phyloP scores from a whole-genome alignment of 768 basidiomycete genomes.

The Naganishia randhawae region DNA sequence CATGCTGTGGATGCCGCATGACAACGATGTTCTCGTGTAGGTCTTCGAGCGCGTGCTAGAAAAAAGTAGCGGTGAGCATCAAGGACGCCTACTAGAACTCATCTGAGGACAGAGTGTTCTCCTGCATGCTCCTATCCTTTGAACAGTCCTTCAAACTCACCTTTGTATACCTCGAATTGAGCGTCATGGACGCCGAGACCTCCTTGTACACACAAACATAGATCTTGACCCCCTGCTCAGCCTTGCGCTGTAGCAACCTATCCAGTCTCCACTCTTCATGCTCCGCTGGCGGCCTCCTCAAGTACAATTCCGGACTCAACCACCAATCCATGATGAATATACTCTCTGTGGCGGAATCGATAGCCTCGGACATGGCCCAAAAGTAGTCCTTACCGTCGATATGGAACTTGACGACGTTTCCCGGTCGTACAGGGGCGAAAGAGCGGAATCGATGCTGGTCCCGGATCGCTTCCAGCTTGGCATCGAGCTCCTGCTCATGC shows the following conservation, averaged over 20 bases:
- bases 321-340: constrained; percentile 85
- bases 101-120: no score
- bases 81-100: not conserved
- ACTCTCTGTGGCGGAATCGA: constrained; percentile 62
- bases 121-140: no score
- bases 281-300: constrained; percentile 82
- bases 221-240: constrained; percentile 83
- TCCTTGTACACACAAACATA: constrained; percentile 81
- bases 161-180: constrained; percentile 67
- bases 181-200: constrained; percentile 85
- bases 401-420: constrained; percentile 79
- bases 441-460: constrained; percentile 75
- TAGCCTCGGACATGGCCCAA: constrained; percentile 85
- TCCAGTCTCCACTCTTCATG: constrained; percentile 87
- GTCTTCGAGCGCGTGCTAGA: constrained; percentile 69
- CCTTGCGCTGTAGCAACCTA: constrained; percentile 76
- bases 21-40: constrained; percentile 83
- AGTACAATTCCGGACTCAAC: constrained; percentile 90
- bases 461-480: constrained; percentile 67
- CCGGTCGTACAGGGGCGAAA: constrained; percentile 69
- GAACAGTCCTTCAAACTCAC: not conserved
- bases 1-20: constrained; percentile 51
- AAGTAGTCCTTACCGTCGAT: constrained; percentile 67
- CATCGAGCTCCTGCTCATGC: constrained; percentile 38
- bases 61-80: constrained; percentile 22